A percentile compares a stretch with the other conserved stretches of the same genome.
Conservation (phyloP, 169 alveolate genomes). For the Plasmodium inui region DNA sequence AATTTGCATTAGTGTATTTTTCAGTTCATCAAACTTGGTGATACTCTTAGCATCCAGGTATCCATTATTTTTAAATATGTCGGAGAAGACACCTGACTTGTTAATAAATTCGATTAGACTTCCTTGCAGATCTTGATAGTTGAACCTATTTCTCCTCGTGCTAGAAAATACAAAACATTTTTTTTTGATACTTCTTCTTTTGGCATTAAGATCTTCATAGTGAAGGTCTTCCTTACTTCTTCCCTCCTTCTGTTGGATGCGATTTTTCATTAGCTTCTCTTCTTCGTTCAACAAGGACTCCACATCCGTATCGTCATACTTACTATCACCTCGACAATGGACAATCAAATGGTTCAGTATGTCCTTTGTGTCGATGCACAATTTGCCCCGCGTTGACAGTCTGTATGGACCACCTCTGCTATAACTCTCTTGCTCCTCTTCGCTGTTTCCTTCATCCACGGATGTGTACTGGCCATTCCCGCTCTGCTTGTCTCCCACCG, state of each 20-base stretch:
- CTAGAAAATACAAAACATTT: conserved; percentile 33
- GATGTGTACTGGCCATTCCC: neutral
- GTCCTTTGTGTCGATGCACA: neutral
- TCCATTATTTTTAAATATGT: conserved; percentile 25
- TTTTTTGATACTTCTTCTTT: neutral
- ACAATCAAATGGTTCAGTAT: conserved; percentile 30
- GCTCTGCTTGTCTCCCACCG: neutral
- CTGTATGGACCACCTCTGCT: neutral
- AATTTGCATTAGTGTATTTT: conserved; percentile 20
- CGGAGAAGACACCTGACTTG: conserved; percentile 62
- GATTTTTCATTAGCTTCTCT: neutral
- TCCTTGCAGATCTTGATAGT: conserved; percentile 31
- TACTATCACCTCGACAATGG: neutral
- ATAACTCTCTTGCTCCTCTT: neutral
- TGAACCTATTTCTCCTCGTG: conserved; percentile 11
- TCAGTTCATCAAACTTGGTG: conserved; percentile 50
- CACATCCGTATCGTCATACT: neutral
- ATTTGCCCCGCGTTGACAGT: neutral
- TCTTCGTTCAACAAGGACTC: neutral
- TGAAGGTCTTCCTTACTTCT: neutral
- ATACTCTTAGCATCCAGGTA: conserved; percentile 38
- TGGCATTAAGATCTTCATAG: neutral
- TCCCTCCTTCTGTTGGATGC: neutral
- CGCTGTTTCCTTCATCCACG: neutral
- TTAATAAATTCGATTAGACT: conserved; percentile 62